Base-by-base conservation (phyloP, 164 flowering plant species). In the Cinnamomum chago region DNA sequence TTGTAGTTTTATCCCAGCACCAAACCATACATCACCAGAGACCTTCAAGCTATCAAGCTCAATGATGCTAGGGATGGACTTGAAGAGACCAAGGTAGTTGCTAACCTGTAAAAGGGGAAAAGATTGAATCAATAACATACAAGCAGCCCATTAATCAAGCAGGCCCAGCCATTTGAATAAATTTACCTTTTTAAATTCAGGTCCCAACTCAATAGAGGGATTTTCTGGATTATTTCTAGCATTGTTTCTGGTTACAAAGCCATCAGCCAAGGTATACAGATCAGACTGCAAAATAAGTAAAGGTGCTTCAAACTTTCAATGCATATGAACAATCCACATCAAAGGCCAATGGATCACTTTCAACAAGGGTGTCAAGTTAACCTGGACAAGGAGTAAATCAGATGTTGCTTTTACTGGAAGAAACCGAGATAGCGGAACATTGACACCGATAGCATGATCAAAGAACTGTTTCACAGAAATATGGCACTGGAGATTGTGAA, bases 371-470 rank as follows among this genome's bases (percentile, higher is more conserved):
- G n/a, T n/a, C n/a, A n/a, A n/a, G n/a, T n/a, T n/a, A n/a, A 95
- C 99, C 93, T 95, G 98, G 76, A 93, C 96, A 79, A 92, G 97
- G 73, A 93, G 95, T 82, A 95, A 83, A 85, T 95, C 98, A 62
- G 98, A 95, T 73, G 97, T 89, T 73, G 97, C 93, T 80, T 93
- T 93, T 81, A 95, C 94, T 15, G 98, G 97, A 72, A 93, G 92
- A 83, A 93, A 95, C 23, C 98, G 88, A 55, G 99, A 92, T 62
- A 94, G 87, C 0, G 97, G 96, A 24, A 92, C 99, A 86, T 93
- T 92, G 52, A 88, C 82, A 62, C 98, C 97, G 83, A 95, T 93
- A 52, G 99, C 94, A 71, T 82, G 81, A 74, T 95, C 96, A 80
- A 92, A 93, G 82, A 93, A 93, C 99, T 93, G 85, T 58, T 73